phyloP scores from a whole-genome alignment of 192 early-diverging fungal species.

The Obelidium mucronatum region DNA sequence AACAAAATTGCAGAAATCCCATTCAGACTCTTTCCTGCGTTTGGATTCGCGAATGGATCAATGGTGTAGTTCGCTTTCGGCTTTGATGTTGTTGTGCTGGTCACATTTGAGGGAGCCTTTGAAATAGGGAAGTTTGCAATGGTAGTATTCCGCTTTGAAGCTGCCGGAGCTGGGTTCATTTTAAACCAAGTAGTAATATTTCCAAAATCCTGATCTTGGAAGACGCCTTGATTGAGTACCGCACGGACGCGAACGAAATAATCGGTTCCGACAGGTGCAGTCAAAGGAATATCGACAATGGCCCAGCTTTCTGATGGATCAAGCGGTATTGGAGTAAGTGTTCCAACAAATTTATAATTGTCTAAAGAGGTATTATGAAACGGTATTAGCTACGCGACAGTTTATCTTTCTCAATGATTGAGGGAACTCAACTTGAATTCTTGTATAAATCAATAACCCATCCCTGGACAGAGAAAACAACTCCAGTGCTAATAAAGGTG shows the following conservation, averaged over 20 bases:
- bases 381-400: neutral
- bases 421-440: conserved; percentile 21
- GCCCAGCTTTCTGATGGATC: neutral
- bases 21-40: too few relatives aligned
- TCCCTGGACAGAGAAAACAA: neutral
- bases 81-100: too few relatives aligned
- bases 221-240: conserved; percentile 2
- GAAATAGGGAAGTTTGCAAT: neutral
- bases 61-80: too few relatives aligned
- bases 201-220: conserved; percentile 24
- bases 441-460: conserved; percentile 25
- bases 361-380: neutral
- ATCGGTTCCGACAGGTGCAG: neutral
- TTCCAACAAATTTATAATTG: conserved; percentile 4
- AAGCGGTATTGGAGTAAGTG: conserved; percentile 15
- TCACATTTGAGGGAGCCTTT: neutral
- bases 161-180: conserved; percentile 1
- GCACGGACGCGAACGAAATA: conserved; percentile 24
- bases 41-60: neutral
- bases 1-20: too few relatives aligned
- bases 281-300: conserved; percentile 2
- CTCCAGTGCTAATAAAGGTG: neutral
- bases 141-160: neutral
- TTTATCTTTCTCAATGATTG: too few relatives aligned
- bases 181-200: conserved; percentile 13